A percentile compares a stretch with the other conserved stretches of the same genome.
Evolutionary conservation across 257 asterid genomes (phyloP).

Genomic region (Agastache rugosa): DNA sequence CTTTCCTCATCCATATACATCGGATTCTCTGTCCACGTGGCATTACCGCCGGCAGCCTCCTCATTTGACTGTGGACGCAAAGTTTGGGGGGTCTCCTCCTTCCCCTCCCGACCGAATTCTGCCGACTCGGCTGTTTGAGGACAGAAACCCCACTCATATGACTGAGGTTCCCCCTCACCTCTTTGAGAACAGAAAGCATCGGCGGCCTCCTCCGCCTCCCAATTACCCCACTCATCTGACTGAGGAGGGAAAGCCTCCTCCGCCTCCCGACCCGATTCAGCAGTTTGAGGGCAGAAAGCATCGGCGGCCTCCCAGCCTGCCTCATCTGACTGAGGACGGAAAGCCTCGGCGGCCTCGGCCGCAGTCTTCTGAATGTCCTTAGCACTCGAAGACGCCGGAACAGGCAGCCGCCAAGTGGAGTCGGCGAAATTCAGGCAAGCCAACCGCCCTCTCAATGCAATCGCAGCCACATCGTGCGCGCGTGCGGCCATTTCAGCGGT

Average conservation of each 20-base stretch:
- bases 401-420: constrained; percentile 60
- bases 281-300: too few relatives aligned
- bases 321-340: constrained; percentile 32
- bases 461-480: constrained; percentile 77
- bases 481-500: constrained; percentile 62
- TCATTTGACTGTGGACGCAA: background rate
- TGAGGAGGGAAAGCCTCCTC: constrained; percentile 40
- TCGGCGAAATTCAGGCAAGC: constrained; percentile 66
- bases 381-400: constrained; percentile 53
- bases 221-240: too few relatives aligned
- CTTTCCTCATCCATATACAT: constrained; percentile 55
- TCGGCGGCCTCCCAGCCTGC: background rate
- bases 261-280: too few relatives aligned
- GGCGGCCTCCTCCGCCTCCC: constrained; percentile 55
- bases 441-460: constrained; percentile 28
- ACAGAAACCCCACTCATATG: background rate
- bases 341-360: constrained; percentile 59
- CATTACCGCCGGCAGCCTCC: background rate
- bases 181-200: too few relatives aligned
- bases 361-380: constrained; percentile 68
- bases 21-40: constrained; percentile 3
- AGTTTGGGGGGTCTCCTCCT: constrained; percentile 34
- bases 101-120: constrained; percentile 20
- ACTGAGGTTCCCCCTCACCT: background rate
- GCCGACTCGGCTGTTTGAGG: too few relatives aligned